Evolutionary conservation across 495 filamentous ascomycete genomes (phyloP), one percentile per base, ranked within the genome.

Genomic region (Penicillium cosmopolitanum): DNA sequence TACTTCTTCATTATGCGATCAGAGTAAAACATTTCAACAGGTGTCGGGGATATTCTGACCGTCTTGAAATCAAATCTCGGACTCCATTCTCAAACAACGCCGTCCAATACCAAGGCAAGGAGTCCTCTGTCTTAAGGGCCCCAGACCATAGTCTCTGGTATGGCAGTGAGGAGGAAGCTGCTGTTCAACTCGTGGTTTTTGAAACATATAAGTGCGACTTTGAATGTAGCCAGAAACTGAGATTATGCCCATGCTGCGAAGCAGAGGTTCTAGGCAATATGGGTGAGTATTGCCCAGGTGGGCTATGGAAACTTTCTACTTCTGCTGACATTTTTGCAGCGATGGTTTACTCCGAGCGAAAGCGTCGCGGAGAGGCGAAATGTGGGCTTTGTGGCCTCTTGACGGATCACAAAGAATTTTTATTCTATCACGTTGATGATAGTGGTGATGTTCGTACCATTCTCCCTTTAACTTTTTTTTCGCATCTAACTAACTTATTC

Each of bases 131-230:
- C 9, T 56, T 28, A 5, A 54, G 50, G 2, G 40, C 40, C 15
- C 53, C 59, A 9, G 40, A 62, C 50, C 53, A 56, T 18, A 57
- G 23, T 33, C 18, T 62, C 5, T 51, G 54, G 53, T 53, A 62
- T n/a, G 50, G 50, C 11, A 31, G 36, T 1, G 16, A 44, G 9
- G 16, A 62, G 28, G 40, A 53, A 1, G 10, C 48, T 25, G 53
- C 53, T 13, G 40, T 46, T 11, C 51, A 62, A 36, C 47, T 62
- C 7, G 42, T 62, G 13, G 33, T 53, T 25, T 50, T 62, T 13
- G 31, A 53, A 12, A 46, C 59, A 10, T 25, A 62, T 13, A 46
- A 36, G 11, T 13, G 36, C 15, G 12, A 4, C 12, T n/a, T 40
- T 40, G 36, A n/a, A 40, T 13, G 36, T 40, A 12, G 36, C 11